Evolutionary conservation across 192 early-diverging fungal genomes (phyloP).

Genomic region (Backusella macrospora): DNA sequence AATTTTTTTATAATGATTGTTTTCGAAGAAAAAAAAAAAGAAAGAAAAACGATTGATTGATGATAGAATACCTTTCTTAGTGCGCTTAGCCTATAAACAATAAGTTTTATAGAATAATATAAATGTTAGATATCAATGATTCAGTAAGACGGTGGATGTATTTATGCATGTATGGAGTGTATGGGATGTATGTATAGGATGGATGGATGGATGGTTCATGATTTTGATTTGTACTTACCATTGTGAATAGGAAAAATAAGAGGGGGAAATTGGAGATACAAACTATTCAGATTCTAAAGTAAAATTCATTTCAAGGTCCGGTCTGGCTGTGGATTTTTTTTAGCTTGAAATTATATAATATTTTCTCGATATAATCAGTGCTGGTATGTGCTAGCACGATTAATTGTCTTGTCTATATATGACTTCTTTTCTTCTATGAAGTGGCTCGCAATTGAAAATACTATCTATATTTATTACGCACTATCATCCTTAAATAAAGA

Average conservation of each 20-base stretch:
- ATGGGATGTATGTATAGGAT: slow-evolving; percentile 26
- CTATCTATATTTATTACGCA: too few relatives aligned
- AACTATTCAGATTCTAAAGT: not conserved
- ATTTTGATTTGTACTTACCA: not conserved
- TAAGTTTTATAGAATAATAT: not conserved
- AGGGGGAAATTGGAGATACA: slow-evolving; percentile 17
- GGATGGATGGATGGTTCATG: slow-evolving; percentile 31
- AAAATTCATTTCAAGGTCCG: slow-evolving; percentile 7
- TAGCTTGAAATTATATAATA: too few relatives aligned
- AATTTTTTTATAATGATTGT: not conserved
- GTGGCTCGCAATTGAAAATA: too few relatives aligned
- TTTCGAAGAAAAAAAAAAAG: not conserved
- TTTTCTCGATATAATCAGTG: too few relatives aligned
- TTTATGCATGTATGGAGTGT: not conserved
- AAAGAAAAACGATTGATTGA: not conserved
- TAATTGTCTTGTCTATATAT: too few relatives aligned
- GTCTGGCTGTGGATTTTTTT: too few relatives aligned
- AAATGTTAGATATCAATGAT: not conserved
- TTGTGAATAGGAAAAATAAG: slow-evolving; percentile 21
- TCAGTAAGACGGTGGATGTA: not conserved
- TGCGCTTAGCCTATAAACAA: slow-evolving; percentile 80
- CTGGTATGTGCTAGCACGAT: too few relatives aligned
- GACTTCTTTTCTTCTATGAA: too few relatives aligned
- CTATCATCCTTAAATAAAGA: too few relatives aligned
- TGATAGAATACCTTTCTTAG: slow-evolving; percentile 69